Evolutionary conservation across 2,329 filamentous ascomycete genomes (phyloP).

Genomic region (Akanthomyces lecanii): DNA sequence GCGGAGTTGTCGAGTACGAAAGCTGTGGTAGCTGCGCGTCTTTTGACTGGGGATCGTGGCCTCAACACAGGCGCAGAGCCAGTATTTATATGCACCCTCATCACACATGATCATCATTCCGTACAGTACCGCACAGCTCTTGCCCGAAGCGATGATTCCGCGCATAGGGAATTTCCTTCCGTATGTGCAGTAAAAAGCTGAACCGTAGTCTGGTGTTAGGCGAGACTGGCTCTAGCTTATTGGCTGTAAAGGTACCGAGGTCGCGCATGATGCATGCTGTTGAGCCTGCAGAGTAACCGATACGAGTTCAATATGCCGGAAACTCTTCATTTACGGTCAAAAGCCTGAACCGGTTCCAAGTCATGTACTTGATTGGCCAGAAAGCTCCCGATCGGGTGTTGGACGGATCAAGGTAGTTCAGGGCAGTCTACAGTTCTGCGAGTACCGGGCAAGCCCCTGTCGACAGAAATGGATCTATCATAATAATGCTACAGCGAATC

Average conservation of each 20-base stretch:
- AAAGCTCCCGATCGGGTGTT: background rate
- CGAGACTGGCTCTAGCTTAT: background rate
- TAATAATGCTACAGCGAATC: background rate
- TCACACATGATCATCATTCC: background rate
- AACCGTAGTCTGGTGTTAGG: background rate
- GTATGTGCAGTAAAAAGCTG: background rate
- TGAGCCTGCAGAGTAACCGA: background rate
- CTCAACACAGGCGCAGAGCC: background rate
- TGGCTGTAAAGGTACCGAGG: constrained; percentile 2
- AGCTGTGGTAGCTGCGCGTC: background rate
- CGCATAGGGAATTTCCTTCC: background rate
- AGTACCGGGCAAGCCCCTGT: background rate
- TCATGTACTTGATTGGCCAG: background rate
- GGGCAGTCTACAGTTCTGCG: background rate
- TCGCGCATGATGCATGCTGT: background rate
- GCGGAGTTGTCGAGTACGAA: background rate
- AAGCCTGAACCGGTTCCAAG: background rate
- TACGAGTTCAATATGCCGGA: background rate
- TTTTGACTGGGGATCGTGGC: background rate
- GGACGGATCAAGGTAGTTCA: background rate
- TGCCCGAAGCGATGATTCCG: background rate
- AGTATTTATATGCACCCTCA: background rate
- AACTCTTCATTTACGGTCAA: background rate
- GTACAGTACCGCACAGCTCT: background rate
- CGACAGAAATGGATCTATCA: background rate